Conservation (phyloP, 441 rosid species). For the Eutrema salsugineum region DNA sequence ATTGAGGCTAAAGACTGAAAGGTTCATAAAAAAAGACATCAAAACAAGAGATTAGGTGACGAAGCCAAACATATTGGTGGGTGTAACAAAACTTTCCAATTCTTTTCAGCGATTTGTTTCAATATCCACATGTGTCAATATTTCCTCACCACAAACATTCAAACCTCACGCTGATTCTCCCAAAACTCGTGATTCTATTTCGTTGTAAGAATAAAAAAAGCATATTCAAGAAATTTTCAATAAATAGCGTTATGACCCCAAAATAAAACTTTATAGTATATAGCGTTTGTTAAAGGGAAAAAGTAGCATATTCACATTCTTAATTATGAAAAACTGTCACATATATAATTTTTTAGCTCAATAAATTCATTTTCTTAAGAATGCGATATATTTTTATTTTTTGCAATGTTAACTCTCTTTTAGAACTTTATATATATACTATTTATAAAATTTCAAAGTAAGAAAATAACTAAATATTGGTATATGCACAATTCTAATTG, state of each 20-base stretch:
- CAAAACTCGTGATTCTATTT: not conserved
- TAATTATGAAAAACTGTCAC: too few relatives aligned
- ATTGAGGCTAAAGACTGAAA: not conserved
- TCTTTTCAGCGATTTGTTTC: not conserved
- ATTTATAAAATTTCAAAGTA: not conserved
- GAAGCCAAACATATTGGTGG: slow-evolving; percentile 18
- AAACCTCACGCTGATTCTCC: not conserved
- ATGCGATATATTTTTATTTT: too few relatives aligned
- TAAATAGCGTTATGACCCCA: not conserved
- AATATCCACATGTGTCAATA: not conserved
- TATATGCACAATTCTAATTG: not conserved
- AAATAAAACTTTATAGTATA: too few relatives aligned
- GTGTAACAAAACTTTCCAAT: not conserved
- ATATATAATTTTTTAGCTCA: too few relatives aligned
- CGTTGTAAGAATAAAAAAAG: not conserved
- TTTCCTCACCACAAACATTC: not conserved
- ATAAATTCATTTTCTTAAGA: too few relatives aligned
- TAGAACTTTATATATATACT: not conserved
- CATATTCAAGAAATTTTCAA: not conserved
- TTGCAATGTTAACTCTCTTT: not conserved
- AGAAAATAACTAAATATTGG: not conserved
- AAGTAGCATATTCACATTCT: too few relatives aligned
- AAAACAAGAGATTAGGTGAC: slow-evolving; percentile 12
- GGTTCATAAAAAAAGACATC: slow-evolving; percentile 4
- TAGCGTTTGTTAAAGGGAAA: too few relatives aligned